Evolutionary conservation across 352 stramenopile species (phyloP).

Genomic region (Pythium biforme): DNA sequence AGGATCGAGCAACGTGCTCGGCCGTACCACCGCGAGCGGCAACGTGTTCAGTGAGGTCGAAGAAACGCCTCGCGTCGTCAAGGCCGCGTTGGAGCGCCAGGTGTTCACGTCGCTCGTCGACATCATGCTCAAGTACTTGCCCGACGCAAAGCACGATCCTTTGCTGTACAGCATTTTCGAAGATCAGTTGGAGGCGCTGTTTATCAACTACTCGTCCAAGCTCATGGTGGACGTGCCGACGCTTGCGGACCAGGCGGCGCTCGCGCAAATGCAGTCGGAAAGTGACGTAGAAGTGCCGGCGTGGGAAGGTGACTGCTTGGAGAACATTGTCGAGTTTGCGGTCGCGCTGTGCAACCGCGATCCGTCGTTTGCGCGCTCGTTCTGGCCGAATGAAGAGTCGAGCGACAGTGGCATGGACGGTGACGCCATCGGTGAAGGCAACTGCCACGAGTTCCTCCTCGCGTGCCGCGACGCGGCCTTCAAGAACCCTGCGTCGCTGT

Average conservation of each 20-base stretch:
- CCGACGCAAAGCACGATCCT: slow-evolving; percentile 68
- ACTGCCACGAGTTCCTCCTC: slow-evolving; percentile 62
- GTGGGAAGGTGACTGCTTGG: slow-evolving; percentile 75
- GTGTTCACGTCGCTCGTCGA: slow-evolving; percentile 72
- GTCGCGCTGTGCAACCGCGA: slow-evolving; percentile 60
- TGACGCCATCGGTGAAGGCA: slow-evolving; percentile 30
- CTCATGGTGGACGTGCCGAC: slow-evolving; percentile 83
- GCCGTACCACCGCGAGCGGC: slow-evolving; percentile 23
- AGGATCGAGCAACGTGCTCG: slow-evolving; percentile 19
- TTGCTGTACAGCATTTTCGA: slow-evolving; percentile 74
- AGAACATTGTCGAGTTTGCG: slow-evolving; percentile 78
- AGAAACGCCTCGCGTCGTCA: slow-evolving; percentile 47
- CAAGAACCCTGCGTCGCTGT: slow-evolving; percentile 72
- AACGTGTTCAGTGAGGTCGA: slow-evolving; percentile 64
- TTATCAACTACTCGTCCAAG: slow-evolving; percentile 69
- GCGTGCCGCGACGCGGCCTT: slow-evolving; percentile 68
- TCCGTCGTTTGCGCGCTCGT: slow-evolving; percentile 52
- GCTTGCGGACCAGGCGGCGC: slow-evolving; percentile 57
- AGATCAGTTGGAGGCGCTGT: slow-evolving; percentile 63
- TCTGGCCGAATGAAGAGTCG: slow-evolving; percentile 52
- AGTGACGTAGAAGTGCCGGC: slow-evolving; percentile 47
- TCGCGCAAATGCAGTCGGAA: slow-evolving; percentile 68
- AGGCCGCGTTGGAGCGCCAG: slow-evolving; percentile 62
- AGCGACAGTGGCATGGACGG: slow-evolving; percentile 11
- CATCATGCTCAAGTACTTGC: slow-evolving; percentile 73